Percentiles rank a stretch among this genome's conserved stretches.
Evolutionary conservation across 169 alveolate genomes (phyloP).

Genomic region (Plasmodium vivax): DNA sequence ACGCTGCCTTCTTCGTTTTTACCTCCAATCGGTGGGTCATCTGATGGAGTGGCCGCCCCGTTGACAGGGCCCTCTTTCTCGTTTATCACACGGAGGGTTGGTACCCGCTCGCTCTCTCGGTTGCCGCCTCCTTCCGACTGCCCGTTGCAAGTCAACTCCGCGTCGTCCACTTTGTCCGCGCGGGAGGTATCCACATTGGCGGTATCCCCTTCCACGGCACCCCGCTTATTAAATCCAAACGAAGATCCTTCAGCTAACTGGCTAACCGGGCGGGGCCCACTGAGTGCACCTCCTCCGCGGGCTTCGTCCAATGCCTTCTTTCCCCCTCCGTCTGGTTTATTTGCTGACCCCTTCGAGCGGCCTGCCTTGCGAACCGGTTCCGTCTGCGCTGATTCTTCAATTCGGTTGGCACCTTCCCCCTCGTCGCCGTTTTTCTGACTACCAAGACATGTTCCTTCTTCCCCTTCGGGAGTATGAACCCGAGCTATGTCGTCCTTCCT

Average conservation of each 20-base stretch:
- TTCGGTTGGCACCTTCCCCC: not conserved
- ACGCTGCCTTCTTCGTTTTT: not conserved
- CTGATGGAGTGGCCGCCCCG: not conserved
- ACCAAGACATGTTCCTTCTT: not conserved
- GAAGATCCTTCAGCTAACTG: not conserved
- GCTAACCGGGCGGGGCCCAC: not conserved
- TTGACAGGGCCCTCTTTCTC: not conserved
- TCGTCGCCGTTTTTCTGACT: not conserved
- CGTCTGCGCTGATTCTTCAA: not conserved
- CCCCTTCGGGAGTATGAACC: not conserved
- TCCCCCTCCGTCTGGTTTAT: not conserved
- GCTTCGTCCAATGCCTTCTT: too few relatives aligned
- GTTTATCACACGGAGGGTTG: not conserved
- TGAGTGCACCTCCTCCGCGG: not conserved
- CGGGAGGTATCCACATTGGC: not conserved
- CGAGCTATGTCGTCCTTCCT: not conserved
- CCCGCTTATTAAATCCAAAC: not conserved
- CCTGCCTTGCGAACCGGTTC: not conserved
- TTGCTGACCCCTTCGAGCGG: not conserved
- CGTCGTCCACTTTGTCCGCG: not conserved
- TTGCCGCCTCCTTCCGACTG: not conserved
- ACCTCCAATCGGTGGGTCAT: not conserved
- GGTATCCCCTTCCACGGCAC: not conserved
- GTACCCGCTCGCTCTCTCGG: not conserved
- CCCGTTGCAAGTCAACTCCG: not conserved